Base-by-base conservation (phyloP, 805 yeast species). In the Nadsonia fulvescens region DNA sequence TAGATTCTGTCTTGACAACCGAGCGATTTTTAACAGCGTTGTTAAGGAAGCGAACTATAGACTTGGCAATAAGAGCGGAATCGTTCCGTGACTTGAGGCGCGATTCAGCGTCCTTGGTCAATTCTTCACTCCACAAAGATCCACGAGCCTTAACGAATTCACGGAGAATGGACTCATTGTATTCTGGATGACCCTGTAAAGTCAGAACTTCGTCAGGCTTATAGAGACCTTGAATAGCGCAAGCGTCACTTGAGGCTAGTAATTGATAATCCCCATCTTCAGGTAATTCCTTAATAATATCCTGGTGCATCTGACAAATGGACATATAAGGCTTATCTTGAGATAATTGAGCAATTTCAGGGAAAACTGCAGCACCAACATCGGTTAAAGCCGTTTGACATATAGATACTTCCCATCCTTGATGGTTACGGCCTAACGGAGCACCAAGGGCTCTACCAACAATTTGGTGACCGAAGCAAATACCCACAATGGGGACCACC, bases 171-270 rank as follows among this genome's bases (percentile, higher is more conserved):
- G 47, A 56, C 0, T 53, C 51, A 14, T 51, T 42, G 40, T 77
- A 82, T 44, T 82, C 94, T 0, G 94, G 94, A 41, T 82, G 95
- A 1, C 93, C 93, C 47, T 82, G 95, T 37, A 81, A 63, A 0
- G 89, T 66, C 12, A 82, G 47, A 5, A 75, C 28, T 22, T 59
- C 55, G 12, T 55, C 42, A 1, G 59, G 56, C 20, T 63, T 61
- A 29, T 62, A 63, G 15, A 77, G 50, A 0, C 92, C 91, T 49
- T 82, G 94, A 18, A 64, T 51, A 1, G 49, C 39, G 34, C 92
- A 74, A 20, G 47, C 55, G 1, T 54, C 46, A 5, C 74, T 62
- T 5, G 61, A 46, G 0, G 49, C 91, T 75, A 44, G 70, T 50
- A 33, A 58, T n/a, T n/a, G n/a, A n/a, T n/a, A n/a, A 49, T 24